Evolutionary conservation across 139 green algal species (phyloP).

Genomic region (Ulvella scutata): DNA sequence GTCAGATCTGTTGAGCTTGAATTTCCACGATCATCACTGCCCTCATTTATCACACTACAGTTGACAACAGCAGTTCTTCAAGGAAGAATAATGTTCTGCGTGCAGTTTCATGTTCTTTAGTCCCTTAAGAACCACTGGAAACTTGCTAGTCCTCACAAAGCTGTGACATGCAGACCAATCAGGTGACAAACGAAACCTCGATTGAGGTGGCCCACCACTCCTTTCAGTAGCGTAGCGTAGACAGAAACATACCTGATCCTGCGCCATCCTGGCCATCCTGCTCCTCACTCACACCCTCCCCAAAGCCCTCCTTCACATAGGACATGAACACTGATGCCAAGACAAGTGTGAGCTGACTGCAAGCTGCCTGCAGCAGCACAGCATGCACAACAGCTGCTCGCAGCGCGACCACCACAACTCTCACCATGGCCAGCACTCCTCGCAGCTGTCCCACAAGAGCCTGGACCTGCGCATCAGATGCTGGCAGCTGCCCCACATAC

Average conservation of each 20-base stretch:
- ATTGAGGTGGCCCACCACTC: too few species aligned
- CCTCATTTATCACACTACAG: too few species aligned
- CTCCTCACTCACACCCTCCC: conserved; percentile 35
- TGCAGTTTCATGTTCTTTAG: too few species aligned
- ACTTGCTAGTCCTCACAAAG: too few species aligned
- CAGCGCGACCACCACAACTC: conserved; percentile 21
- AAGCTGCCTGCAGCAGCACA: conserved; percentile 41
- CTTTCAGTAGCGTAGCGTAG: too few species aligned
- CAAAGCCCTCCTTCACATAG: conserved; percentile 82
- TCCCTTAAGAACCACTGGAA: too few species aligned
- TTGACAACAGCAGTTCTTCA: too few species aligned
- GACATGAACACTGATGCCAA: conserved; percentile 49
- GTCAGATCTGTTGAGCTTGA: conserved; percentile 5
- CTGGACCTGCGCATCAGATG: background rate
- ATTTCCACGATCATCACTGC: background rate
- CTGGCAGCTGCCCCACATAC: background rate
- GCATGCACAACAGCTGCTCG: conserved; percentile 18
- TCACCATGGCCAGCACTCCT: conserved; percentile 28
- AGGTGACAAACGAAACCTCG: too few species aligned
- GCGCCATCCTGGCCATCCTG: conserved; percentile 27
- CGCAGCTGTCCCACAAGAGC: conserved; percentile 5
- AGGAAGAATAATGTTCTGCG: too few species aligned
- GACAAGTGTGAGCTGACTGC: conserved; percentile 74
- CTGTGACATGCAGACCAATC: too few species aligned
- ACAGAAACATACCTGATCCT: background rate